Conservation (phyloP, 306 rosid genomes). For the Cucurbita argyrosperma region DNA sequence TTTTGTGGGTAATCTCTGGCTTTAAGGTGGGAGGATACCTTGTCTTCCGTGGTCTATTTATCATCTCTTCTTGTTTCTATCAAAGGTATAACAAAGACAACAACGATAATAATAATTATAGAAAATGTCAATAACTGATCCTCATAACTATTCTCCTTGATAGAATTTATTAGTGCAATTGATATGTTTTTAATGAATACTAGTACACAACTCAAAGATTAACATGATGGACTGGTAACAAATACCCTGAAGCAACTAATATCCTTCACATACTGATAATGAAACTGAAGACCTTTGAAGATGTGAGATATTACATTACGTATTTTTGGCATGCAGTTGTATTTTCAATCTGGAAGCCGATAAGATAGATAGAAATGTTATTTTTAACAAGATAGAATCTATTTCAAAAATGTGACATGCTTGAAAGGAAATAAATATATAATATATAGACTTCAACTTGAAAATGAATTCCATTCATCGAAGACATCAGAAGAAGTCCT, state of each 20-base stretch:
- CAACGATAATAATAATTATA: neutral
- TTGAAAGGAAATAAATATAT: neutral
- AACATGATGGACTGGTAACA: neutral
- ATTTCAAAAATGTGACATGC: neutral
- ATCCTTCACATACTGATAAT: neutral
- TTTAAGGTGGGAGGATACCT: neutral
- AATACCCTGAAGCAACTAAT: neutral
- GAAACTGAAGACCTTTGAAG: neutral
- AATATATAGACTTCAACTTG: neutral
- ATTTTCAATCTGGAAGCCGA: neutral
- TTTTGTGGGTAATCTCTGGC: neutral
- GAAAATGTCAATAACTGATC: neutral
- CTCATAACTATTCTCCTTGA: neutral
- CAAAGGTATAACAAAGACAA: neutral
- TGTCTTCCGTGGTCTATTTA: neutral
- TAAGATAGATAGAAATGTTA: neutral
- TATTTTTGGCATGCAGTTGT: neutral
- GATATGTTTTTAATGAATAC: neutral
- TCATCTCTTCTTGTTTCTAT: neutral
- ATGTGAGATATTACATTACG: neutral
- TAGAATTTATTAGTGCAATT: neutral
- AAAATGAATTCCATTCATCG: neutral
- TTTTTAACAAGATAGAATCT: neutral
- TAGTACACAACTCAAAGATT: neutral
- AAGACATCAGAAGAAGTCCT: neutral